phyloP scores from a whole-genome alignment of 345 rosid genomes.

The Mercurialis annua region DNA sequence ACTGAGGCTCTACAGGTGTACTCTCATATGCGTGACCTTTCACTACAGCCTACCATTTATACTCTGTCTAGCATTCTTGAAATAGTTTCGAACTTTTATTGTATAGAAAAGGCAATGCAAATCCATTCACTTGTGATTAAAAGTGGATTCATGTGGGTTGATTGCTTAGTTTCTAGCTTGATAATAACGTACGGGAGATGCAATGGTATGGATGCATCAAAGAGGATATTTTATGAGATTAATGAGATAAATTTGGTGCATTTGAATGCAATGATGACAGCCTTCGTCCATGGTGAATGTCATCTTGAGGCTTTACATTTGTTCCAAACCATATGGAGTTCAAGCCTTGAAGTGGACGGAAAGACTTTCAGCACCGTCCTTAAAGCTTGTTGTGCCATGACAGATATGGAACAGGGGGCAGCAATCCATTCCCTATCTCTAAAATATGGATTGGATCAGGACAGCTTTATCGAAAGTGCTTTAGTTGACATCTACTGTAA shows the following conservation, averaged over 20 bases:
- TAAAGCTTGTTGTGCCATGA: slow-evolving; percentile 12
- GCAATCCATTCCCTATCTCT: slow-evolving; percentile 16
- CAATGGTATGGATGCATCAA: slow-evolving; percentile 23
- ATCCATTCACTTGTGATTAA: slow-evolving; percentile 35
- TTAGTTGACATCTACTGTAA: slow-evolving; percentile 12
- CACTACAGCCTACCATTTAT: slow-evolving; percentile 24
- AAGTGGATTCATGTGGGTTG: slow-evolving; percentile 28
- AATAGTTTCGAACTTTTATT: slow-evolving; percentile 27
- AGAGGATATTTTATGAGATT: slow-evolving; percentile 26
- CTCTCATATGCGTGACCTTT: slow-evolving; percentile 23
- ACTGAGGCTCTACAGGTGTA: slow-evolving; percentile 28
- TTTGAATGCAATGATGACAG: slow-evolving; percentile 28
- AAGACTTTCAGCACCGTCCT: slow-evolving; percentile 19
- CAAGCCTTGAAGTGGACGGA: slow-evolving; percentile 22
- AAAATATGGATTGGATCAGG: slow-evolving; percentile 12
- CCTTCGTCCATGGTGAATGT: slow-evolving; percentile 21
- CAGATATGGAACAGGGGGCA: slow-evolving; percentile 18
- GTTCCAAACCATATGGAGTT: slow-evolving; percentile 22
- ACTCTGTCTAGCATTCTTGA: slow-evolving; percentile 36
- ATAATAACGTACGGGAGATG: slow-evolving; percentile 37
- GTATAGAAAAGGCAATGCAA: slow-evolving; percentile 26
- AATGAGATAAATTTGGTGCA: slow-evolving; percentile 22
- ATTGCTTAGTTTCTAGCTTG: slow-evolving; percentile 35
- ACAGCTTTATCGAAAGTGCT: slow-evolving; percentile 15
- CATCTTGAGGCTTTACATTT: slow-evolving; percentile 34